Evolutionary conservation across 2,329 filamentous ascomycete genomes (phyloP).

Genomic region (Zarea fungicola): DNA sequence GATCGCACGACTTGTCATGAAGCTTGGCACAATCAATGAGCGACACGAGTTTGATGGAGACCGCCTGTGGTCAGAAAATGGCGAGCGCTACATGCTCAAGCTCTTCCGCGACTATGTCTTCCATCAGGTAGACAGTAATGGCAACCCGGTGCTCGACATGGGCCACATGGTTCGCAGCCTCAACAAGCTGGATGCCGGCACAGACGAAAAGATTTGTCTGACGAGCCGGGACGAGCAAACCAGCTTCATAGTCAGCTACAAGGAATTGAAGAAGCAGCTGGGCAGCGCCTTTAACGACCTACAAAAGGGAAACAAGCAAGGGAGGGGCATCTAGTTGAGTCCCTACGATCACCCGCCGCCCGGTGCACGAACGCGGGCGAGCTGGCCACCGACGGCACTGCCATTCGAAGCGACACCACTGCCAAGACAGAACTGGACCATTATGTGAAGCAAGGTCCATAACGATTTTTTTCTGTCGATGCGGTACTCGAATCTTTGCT

Average conservation of each 20-base stretch:
- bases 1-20: constrained; percentile 70
- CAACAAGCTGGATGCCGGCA: constrained; percentile 88
- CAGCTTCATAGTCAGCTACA: constrained; percentile 82
- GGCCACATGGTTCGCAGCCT: constrained; percentile 82
- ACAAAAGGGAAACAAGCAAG: constrained; percentile 40
- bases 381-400: too few relatives aligned
- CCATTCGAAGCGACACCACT: neutral
- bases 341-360: neutral
- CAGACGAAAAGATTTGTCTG: constrained; percentile 78
- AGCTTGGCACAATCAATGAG: constrained; percentile 85
- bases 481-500: too few relatives aligned
- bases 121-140: constrained; percentile 84
- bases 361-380: constrained; percentile 7
- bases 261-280: constrained; percentile 71
- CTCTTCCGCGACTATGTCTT: constrained; percentile 97
- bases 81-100: constrained; percentile 87
- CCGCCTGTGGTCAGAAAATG: constrained; percentile 81
- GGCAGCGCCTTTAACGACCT: constrained; percentile 54
- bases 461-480: neutral
- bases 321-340: constrained; percentile 30
- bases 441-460: neutral
- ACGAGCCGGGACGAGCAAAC: constrained; percentile 88
- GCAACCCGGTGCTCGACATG: constrained; percentile 76
- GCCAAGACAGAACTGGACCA: constrained; percentile 8
- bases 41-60: constrained; percentile 79